phyloP scores from a whole-genome alignment of 2,329 filamentous ascomycete genomes.

The Talaromyces sp. region DNA sequence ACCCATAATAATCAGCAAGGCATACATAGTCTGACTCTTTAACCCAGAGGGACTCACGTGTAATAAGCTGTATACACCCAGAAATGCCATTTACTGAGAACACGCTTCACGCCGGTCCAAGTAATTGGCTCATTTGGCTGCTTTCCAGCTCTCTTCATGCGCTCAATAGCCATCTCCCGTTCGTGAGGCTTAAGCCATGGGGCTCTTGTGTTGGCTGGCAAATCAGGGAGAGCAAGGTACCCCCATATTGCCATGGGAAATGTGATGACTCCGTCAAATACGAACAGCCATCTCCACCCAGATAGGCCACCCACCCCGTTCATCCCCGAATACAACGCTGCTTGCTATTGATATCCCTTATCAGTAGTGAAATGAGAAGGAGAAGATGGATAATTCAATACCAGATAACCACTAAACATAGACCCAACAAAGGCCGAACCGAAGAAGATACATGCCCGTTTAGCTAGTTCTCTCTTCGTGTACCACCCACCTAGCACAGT shows the following conservation, averaged over 20 bases:
- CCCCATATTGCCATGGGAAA: conserved; percentile 12
- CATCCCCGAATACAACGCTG: conserved; percentile 7
- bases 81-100: conserved; percentile 7
- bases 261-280: conserved; percentile 15
- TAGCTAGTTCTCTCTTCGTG: conserved; percentile 36
- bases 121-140: conserved; percentile 2
- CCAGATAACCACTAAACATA: conserved; percentile 34
- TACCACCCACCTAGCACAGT: conserved; percentile 40
- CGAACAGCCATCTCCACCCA: conserved; percentile 36
- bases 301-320: conserved; percentile 19
- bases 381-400: background rate
- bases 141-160: conserved; percentile 6
- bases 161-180: background rate
- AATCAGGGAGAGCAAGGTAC: conserved; percentile 7
- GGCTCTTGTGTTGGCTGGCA: conserved; percentile 4
- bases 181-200: conserved; percentile 4
- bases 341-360: background rate
- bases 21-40: background rate
- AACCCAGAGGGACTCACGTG: background rate
- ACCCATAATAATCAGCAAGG: background rate
- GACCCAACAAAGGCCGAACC: conserved; percentile 29
- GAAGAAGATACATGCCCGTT: conserved; percentile 33
- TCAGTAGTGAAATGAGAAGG: background rate
- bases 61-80: conserved; percentile 10
- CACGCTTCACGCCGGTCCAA: conserved; percentile 2